Conservation (phyloP, 768 basidiomycete species). For the Calocybe cyanea region DNA sequence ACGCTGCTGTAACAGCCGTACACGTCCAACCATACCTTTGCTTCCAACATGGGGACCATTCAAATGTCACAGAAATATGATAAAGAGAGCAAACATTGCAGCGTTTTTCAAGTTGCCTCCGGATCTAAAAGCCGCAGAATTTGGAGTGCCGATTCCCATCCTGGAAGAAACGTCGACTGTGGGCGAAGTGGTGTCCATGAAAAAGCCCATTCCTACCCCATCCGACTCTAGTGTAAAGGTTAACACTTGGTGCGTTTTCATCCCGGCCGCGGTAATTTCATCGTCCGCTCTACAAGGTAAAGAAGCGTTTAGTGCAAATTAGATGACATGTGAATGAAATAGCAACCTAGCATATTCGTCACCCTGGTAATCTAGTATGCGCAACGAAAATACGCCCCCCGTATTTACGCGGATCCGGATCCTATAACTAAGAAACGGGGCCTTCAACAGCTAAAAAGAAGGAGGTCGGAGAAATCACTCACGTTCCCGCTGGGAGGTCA, state of each 20-base stretch:
- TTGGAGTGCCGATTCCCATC: slow-evolving; percentile 5
- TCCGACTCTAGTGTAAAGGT: slow-evolving; percentile 8
- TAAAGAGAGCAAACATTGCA: too few relatives aligned
- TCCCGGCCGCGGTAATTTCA: neutral
- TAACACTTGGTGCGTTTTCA: slow-evolving; percentile 5
- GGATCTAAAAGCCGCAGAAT: too few relatives aligned
- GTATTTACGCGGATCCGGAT: slow-evolving; percentile 7
- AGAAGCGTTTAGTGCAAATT: too few relatives aligned
- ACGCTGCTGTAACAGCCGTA: too few relatives aligned
- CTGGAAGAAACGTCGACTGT: slow-evolving; percentile 10
- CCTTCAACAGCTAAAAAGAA: neutral
- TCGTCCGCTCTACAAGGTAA: too few relatives aligned
- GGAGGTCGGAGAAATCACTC: neutral
- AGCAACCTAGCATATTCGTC: slow-evolving; percentile 13
- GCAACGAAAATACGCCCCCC: slow-evolving; percentile 9
- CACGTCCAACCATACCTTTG: too few relatives aligned
- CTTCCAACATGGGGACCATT: too few relatives aligned
- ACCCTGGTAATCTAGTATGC: slow-evolving; percentile 13
- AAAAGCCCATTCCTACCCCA: slow-evolving; percentile 11
- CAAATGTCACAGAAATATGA: too few relatives aligned
- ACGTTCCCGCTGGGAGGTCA: slow-evolving; percentile 15
- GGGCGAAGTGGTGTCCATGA: slow-evolving; percentile 12
- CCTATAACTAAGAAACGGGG: slow-evolving; percentile 9
- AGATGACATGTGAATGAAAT: too few relatives aligned
- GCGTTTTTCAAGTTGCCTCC: too few relatives aligned